A percentile compares a stretch with the other conserved stretches of the same genome.
phyloP scores from a whole-genome alignment of 1,284 basidiomycete genomes.

The Microbotryomycetes sp. region DNA sequence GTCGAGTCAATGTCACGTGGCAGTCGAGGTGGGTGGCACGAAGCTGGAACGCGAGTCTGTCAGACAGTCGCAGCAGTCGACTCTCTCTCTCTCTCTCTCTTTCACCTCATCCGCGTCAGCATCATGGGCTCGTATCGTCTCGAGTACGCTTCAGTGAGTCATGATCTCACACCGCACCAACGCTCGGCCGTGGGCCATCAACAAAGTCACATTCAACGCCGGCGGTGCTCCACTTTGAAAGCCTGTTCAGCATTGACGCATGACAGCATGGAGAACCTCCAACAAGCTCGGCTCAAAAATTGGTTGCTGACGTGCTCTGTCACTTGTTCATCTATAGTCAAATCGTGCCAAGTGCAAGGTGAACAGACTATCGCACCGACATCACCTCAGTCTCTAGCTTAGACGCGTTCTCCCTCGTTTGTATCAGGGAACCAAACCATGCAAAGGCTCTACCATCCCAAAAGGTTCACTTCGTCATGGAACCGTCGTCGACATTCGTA shows the following conservation, averaged over 20 bases:
- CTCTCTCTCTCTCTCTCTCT: background rate
- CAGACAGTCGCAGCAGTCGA: background rate
- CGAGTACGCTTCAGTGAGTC: background rate
- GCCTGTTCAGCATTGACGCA: no score
- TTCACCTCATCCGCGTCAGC: background rate
- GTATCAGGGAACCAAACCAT: slow-evolving; percentile 38
- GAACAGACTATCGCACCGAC: background rate
- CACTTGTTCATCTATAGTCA: background rate
- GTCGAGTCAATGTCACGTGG: no score
- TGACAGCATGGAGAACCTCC: no score
- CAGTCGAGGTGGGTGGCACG: background rate
- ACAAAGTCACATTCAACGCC: no score
- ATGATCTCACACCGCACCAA: no score
- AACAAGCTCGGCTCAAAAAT: no score
- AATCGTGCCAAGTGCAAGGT: background rate
- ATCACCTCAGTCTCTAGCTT: background rate
- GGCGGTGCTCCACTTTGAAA: no score
- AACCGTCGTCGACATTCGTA: slow-evolving; percentile 38
- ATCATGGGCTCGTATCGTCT: background rate
- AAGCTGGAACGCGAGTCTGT: background rate
- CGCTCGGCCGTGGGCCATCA: no score
- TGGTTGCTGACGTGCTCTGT: no score
- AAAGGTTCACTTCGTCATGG: slow-evolving; percentile 40
- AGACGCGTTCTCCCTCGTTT: background rate
- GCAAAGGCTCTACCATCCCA: slow-evolving; percentile 39